Conservation (phyloP, 2,329 filamentous ascomycete genomes). For the Delphinella strobiligena region DNA sequence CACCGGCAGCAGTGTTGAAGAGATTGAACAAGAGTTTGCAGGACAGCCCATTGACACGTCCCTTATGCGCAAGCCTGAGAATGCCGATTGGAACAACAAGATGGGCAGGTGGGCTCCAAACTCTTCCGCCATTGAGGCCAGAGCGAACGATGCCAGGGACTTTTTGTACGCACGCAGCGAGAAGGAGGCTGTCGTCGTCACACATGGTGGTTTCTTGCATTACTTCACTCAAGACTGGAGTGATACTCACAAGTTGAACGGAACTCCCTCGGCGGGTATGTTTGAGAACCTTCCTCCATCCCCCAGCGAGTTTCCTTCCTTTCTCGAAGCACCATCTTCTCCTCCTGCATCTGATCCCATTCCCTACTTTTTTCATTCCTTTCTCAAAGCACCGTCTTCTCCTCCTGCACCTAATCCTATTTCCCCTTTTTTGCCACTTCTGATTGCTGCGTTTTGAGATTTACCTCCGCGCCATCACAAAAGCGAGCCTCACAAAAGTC, state of each 20-base stretch:
- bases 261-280: conserved; percentile 12
- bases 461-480: neutral
- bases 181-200: conserved; percentile 64
- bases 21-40: conserved; percentile 49
- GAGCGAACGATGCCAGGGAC: conserved; percentile 49
- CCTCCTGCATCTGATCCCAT: neutral
- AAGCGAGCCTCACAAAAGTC: neutral
- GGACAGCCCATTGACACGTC: conserved; percentile 50
- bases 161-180: conserved; percentile 42
- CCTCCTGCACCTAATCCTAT: neutral
- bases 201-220: conserved; percentile 75
- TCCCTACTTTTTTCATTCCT: neutral
- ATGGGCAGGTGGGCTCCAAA: conserved; percentile 33
- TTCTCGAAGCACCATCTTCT: no score
- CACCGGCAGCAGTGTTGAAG: conserved; percentile 48
- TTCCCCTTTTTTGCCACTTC: neutral
- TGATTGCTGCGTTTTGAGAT: neutral
- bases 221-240: conserved; percentile 76
- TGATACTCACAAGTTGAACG: conserved; percentile 38
- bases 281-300: neutral
- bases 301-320: neutral
- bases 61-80: conserved; percentile 33
- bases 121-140: conserved; percentile 41
- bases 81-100: conserved; percentile 62
- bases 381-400: no score